Evolutionary conservation across 1,284 basidiomycete species (phyloP).

Genomic region (Tylopilus sp.): DNA sequence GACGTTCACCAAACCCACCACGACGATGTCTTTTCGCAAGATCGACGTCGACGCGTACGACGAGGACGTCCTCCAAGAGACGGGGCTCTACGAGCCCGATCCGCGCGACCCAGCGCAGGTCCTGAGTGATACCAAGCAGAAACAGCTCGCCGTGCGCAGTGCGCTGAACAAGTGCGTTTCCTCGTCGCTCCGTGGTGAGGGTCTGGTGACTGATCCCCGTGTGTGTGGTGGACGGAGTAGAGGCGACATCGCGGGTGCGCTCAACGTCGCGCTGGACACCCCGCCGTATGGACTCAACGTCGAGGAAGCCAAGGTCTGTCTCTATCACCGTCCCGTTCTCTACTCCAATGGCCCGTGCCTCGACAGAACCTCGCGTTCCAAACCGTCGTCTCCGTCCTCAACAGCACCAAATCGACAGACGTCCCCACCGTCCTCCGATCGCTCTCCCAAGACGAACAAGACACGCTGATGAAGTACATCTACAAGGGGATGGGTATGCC

Average conservation of each 20-base stretch:
- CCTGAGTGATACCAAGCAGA: conserved; percentile 73
- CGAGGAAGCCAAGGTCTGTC: conserved; percentile 80
- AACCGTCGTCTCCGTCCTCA: conserved; percentile 89
- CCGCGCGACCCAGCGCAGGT: conserved; percentile 77
- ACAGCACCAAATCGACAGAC: conserved; percentile 91
- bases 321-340: background rate
- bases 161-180: conserved; percentile 68
- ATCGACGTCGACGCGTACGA: conserved; percentile 95
- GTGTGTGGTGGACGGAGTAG: conserved; percentile 38
- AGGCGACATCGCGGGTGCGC: conserved; percentile 73
- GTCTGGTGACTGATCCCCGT: too few species aligned
- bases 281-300: conserved; percentile 83
- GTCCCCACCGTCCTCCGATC: conserved; percentile 77
- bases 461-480: conserved; percentile 96
- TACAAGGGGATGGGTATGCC: conserved; percentile 95
- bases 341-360: background rate
- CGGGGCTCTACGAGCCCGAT: conserved; percentile 86
- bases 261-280: conserved; percentile 68
- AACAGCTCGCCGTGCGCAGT: conserved; percentile 71
- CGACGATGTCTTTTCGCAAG: conserved; percentile 81
- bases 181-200: background rate
- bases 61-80: conserved; percentile 84
- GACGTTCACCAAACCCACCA: too few species aligned
- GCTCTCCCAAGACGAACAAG: conserved; percentile 80
- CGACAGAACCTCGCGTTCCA: conserved; percentile 73